A percentile compares a stretch with the other conserved stretches of the same genome.
Evolutionary conservation across 805 yeast species (phyloP).

Genomic region (Candida adriatica): DNA sequence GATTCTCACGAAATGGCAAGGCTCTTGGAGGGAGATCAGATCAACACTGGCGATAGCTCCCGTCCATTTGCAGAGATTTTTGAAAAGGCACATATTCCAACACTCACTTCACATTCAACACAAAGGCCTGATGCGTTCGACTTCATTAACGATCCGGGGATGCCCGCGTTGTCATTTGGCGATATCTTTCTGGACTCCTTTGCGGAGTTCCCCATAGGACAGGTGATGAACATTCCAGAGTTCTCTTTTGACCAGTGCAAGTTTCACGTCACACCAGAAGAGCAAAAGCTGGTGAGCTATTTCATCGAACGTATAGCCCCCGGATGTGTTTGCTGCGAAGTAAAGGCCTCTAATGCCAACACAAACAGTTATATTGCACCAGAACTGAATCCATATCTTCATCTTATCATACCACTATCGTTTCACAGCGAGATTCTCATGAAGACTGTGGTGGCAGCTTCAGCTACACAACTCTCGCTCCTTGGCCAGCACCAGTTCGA

Average conservation of each 20-base stretch:
- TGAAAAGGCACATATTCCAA: slow-evolving; percentile 13
- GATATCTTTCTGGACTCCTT: slow-evolving; percentile 18
- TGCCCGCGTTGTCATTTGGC: slow-evolving; percentile 13
- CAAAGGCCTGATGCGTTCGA: slow-evolving; percentile 13
- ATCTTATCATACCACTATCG: slow-evolving; percentile 32
- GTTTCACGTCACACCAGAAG: slow-evolving; percentile 9
- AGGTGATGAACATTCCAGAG: slow-evolving; percentile 11
- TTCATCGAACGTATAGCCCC: slow-evolving; percentile 32
- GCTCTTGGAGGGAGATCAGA: slow-evolving; percentile 7
- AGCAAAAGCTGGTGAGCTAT: slow-evolving; percentile 24
- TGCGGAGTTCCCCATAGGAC: slow-evolving; percentile 17
- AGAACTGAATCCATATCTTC: slow-evolving; percentile 31
- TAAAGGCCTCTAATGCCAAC: slow-evolving; percentile 12
- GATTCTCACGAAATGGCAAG: slow-evolving; percentile 6
- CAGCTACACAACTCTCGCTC: slow-evolving; percentile 30
- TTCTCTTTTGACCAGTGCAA: slow-evolving; percentile 12
- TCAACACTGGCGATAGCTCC: slow-evolving; percentile 1
- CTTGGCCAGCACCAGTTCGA: slow-evolving; percentile 25
- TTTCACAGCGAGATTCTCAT: slow-evolving; percentile 26
- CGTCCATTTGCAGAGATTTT: slow-evolving; percentile 9
- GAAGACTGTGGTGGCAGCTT: slow-evolving; percentile 30
- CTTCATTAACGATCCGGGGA: slow-evolving; percentile 8
- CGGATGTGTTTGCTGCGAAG: slow-evolving; percentile 32
- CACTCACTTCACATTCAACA: slow-evolving; percentile 5
- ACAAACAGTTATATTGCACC: slow-evolving; percentile 18